Evolutionary conservation across 345 rosid genomes (phyloP).

Genomic region (Mangifera indica): DNA sequence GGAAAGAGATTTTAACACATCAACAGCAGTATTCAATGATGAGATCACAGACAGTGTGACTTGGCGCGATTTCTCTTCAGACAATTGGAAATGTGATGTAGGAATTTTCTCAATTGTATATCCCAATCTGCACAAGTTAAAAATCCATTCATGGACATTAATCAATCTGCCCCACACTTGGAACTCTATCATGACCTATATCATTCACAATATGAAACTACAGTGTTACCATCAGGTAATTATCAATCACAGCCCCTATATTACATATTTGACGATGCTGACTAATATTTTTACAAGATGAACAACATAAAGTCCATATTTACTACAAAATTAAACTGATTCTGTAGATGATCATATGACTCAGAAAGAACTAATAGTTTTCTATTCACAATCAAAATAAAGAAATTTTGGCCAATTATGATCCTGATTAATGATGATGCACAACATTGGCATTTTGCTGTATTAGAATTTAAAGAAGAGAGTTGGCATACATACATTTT

Average conservation of each 20-base stretch:
- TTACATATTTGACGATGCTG: neutral
- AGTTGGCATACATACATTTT: conserved; percentile 52
- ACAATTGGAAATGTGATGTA: conserved; percentile 53
- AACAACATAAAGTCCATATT: neutral
- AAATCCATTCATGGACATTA: conserved; percentile 9
- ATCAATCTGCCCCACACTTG: conserved; percentile 4
- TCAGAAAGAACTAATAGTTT: neutral
- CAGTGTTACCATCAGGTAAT: neutral
- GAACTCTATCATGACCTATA: neutral
- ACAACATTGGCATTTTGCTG: conserved; percentile 5
- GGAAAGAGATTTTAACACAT: conserved; percentile 60
- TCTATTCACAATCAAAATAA: neutral
- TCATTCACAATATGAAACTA: neutral
- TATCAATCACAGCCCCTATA: neutral
- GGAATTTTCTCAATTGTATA: conserved; percentile 75
- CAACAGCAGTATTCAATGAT: conserved; percentile 59
- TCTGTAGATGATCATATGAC: neutral
- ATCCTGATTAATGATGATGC: neutral
- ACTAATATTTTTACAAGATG: neutral
- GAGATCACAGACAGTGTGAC: conserved; percentile 57
- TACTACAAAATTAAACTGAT: neutral
- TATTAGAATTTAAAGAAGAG: conserved; percentile 17
- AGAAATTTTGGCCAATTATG: neutral
- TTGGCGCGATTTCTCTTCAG: conserved; percentile 54
- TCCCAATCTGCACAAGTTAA: conserved; percentile 61